Evolutionary conservation across 1,284 basidiomycete species (phyloP).

Genomic region (Pseudozyma thailandica): DNA sequence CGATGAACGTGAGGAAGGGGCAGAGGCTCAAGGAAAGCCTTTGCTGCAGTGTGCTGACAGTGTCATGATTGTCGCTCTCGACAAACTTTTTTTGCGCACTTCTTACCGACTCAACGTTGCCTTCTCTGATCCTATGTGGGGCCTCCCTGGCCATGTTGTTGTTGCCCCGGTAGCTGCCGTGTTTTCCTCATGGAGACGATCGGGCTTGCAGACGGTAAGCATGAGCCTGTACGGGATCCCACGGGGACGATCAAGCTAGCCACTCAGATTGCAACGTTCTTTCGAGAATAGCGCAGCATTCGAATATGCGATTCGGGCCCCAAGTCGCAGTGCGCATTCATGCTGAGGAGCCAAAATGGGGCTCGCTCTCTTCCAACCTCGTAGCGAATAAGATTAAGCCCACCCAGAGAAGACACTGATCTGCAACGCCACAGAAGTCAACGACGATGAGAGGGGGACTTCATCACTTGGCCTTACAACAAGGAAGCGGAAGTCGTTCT

Average conservation of each 20-base stretch:
- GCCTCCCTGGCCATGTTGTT: conserved; percentile 5
- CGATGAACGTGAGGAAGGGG: conserved; percentile 7
- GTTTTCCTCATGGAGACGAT: background rate
- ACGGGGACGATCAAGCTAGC: background rate
- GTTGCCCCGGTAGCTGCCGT: background rate
- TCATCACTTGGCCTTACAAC: too few species aligned
- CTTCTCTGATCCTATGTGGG: conserved; percentile 8
- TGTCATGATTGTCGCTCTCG: background rate
- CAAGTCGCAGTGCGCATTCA: background rate
- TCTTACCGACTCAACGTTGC: background rate
- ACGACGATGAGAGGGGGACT: background rate
- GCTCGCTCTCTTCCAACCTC: too few species aligned
- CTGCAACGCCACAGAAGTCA: background rate
- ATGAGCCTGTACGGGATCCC: background rate
- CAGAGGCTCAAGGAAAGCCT: background rate
- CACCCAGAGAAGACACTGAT: background rate
- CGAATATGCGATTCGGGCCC: too few species aligned
- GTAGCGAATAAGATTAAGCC: too few species aligned
- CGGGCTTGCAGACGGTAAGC: too few species aligned
- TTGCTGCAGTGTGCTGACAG: background rate
- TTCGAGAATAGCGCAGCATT: background rate
- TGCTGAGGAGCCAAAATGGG: too few species aligned
- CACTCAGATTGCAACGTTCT: too few species aligned
- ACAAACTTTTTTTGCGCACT: background rate
- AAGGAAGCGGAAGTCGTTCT: conserved; percentile 1